Evolutionary conservation across 192 early-diverging fungal species (phyloP).

Genomic region (Rhizophagus prolifer): DNA sequence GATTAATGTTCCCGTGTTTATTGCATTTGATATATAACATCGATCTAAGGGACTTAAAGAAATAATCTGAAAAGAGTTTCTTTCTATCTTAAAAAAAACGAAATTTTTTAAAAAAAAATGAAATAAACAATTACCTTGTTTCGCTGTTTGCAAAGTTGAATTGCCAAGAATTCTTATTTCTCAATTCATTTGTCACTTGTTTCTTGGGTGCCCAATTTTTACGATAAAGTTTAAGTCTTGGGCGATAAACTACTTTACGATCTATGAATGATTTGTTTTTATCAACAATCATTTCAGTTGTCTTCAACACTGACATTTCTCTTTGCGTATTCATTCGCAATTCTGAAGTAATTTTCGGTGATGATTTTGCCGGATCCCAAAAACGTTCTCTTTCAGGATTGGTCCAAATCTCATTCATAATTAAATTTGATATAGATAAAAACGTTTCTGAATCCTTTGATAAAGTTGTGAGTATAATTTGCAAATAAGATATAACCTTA

Average conservation of each 20-base stretch:
- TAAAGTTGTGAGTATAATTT: constrained; percentile 5
- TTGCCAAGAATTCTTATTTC: constrained; percentile 1
- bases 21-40: not conserved
- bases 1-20: not conserved
- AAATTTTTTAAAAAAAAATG: not conserved
- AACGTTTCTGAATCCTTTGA: not conserved
- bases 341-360: not conserved
- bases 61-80: not conserved
- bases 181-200: not conserved
- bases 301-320: not conserved
- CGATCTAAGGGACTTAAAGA: not conserved
- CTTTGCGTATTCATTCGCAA: not conserved
- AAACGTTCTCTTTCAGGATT: not conserved
- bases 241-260: not conserved
- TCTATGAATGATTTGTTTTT: not conserved
- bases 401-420: not conserved
- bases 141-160: not conserved
- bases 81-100: not conserved
- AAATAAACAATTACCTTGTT: not conserved
- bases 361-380: not conserved
- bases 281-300: not conserved
- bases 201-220: not conserved
- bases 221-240: not conserved
- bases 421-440: not conserved
- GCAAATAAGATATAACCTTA: not conserved